phyloP scores from a whole-genome alignment of 1,139 yeast genomes.

The Geotrichum bryndzae region DNA sequence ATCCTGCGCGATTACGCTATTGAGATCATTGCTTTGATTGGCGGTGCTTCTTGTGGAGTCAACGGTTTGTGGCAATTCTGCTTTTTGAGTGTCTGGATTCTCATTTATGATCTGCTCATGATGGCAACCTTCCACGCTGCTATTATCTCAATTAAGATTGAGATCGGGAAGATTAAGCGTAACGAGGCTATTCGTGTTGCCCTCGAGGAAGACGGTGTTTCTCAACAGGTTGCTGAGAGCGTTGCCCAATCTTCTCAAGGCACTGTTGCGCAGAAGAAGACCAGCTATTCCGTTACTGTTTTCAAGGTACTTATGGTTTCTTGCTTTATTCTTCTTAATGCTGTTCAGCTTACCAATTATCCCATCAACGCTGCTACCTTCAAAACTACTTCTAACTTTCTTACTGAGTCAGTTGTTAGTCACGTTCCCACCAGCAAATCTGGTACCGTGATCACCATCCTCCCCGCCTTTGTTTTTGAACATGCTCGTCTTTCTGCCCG shows the following conservation, averaged over 20 bases:
- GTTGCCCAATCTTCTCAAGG: slow-evolving; percentile 44
- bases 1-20: slow-evolving; percentile 75
- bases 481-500: slow-evolving; percentile 60
- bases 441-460: slow-evolving; percentile 60
- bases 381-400: slow-evolving; percentile 15
- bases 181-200: slow-evolving; percentile 75
- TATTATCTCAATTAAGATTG: slow-evolving; percentile 79
- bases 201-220: slow-evolving; percentile 89
- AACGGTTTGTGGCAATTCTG: slow-evolving; percentile 70
- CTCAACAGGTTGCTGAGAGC: slow-evolving; percentile 62
- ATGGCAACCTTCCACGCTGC: slow-evolving; percentile 83
- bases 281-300: slow-evolving; percentile 43
- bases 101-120: slow-evolving; percentile 66
- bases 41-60: slow-evolving; percentile 68
- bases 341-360: slow-evolving; percentile 40
- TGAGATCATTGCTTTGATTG: slow-evolving; percentile 65
- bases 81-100: slow-evolving; percentile 64
- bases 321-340: slow-evolving; percentile 65
- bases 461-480: slow-evolving; percentile 62
- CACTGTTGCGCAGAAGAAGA: slow-evolving; percentile 20
- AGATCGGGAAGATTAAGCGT: slow-evolving; percentile 81
- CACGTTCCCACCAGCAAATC: slow-evolving; percentile 25
- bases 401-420: slow-evolving; percentile 17
- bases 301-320: slow-evolving; percentile 62
- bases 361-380: slow-evolving; percentile 40